Percentiles rank a stretch among this genome's conserved stretches.
Conservation (phyloP, 345 rosid species). For the Murraya koenigii region DNA sequence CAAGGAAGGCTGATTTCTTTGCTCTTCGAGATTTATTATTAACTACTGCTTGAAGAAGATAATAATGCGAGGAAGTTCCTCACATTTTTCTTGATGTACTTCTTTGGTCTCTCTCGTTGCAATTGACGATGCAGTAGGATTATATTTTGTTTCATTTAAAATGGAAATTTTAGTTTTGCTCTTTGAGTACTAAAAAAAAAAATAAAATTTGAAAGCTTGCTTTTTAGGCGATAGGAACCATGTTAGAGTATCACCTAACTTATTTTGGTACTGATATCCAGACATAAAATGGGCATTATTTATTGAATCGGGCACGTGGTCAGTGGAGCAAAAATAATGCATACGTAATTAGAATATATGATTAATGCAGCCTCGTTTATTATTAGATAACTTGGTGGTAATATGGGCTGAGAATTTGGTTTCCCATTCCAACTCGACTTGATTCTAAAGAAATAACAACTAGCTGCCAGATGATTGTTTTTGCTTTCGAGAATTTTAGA, state of each 20-base stretch:
- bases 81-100: too few species aligned
- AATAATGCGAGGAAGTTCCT: too few species aligned
- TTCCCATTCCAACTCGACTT: background rate
- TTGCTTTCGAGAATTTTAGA: background rate
- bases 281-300: background rate
- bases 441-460: background rate
- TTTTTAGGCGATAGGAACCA: background rate
- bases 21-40: too few species aligned
- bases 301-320: background rate
- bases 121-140: too few species aligned
- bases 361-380: background rate
- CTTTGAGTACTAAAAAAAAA: too few species aligned
- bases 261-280: background rate
- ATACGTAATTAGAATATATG: rapidly evolving
- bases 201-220: slow-evolving; percentile 1
- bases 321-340: background rate
- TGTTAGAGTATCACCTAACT: background rate
- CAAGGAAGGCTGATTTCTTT: too few species aligned
- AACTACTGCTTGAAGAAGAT: too few species aligned
- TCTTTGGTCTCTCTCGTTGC: too few species aligned
- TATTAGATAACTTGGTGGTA: background rate
- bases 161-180: too few species aligned
- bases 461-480: background rate
- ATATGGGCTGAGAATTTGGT: background rate
- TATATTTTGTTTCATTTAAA: too few species aligned